Evolutionary conservation across 1,284 basidiomycete species (phyloP).

Genomic region (Albatrellus sp.): DNA sequence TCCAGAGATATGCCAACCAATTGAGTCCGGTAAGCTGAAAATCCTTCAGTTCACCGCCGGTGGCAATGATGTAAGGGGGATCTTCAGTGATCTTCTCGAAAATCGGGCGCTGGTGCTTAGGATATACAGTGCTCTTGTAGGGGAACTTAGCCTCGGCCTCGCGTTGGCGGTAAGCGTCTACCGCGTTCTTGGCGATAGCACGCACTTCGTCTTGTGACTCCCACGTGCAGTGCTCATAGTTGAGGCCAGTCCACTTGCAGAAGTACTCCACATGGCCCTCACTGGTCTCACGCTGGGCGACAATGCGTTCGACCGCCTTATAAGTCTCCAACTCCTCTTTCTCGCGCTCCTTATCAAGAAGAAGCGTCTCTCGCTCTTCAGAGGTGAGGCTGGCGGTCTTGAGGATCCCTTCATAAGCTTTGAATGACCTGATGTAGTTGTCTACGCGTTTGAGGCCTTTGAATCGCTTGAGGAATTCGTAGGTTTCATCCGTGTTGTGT

Average conservation of each 20-base stretch:
- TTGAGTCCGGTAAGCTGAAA: conserved; percentile 98
- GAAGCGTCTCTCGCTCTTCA: conserved; percentile 84
- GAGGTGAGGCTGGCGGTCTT: conserved; percentile 57
- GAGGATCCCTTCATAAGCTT: conserved; percentile 62
- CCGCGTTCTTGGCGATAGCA: conserved; percentile 60
- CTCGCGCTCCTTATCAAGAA: conserved; percentile 83
- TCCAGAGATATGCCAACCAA: conserved; percentile 97
- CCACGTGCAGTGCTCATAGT: conserved; percentile 97
- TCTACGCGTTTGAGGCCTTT: conserved; percentile 94
- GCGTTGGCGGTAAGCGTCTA: conserved; percentile 72
- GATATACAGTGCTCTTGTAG: conserved; percentile 70
- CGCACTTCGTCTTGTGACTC: conserved; percentile 77
- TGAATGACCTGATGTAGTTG: conserved; percentile 93
- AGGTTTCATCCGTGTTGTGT: conserved; percentile 95
- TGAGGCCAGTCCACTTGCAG: conserved; percentile 94
- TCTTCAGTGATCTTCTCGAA: conserved; percentile 87
- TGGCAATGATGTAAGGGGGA: conserved; percentile 73
- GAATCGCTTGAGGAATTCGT: conserved; percentile 90
- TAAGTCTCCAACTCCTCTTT: conserved; percentile 85
- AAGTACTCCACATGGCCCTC: conserved; percentile 79
- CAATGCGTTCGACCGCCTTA: conserved; percentile 87
- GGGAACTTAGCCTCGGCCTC: conserved; percentile 78
- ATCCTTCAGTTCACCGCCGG: conserved; percentile 86
- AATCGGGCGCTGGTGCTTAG: conserved; percentile 58
- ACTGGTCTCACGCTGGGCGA: conserved; percentile 68